A percentile compares a stretch with the other conserved stretches of the same genome.
Evolutionary conservation across 805 yeast genomes (phyloP).

Genomic region (Sungouiozyma intestinalis): DNA sequence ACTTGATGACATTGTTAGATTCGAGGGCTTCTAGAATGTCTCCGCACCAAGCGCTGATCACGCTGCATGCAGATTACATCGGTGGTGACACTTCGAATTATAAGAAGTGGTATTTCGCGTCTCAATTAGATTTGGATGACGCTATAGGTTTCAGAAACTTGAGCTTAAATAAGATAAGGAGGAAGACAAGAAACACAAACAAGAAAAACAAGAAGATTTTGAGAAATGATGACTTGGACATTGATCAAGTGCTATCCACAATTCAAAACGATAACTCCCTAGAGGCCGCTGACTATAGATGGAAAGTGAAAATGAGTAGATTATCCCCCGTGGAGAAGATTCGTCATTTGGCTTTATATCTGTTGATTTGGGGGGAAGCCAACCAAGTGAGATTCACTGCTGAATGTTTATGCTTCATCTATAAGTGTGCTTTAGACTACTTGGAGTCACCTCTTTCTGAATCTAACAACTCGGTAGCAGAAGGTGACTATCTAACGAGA

Average conservation of each 20-base stretch:
- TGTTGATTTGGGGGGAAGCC: conserved; percentile 85
- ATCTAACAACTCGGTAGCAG: conserved; percentile 55
- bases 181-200: conserved; percentile 74
- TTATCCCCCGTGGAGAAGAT: conserved; percentile 48
- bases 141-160: conserved; percentile 47
- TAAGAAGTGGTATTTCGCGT: conserved; percentile 86
- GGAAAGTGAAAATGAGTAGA: conserved; percentile 56
- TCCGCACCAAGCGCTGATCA: conserved; percentile 71
- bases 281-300: conserved; percentile 77
- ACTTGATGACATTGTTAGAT: conserved; percentile 73
- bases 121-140: conserved; percentile 67
- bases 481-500: conserved; percentile 82
- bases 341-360: conserved; percentile 57
- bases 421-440: conserved; percentile 85
- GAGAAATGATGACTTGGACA: conserved; percentile 40
- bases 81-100: conserved; percentile 84
- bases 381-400: conserved; percentile 81
- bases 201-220: conserved; percentile 57
- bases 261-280: conserved; percentile 76
- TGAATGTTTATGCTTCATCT: conserved; percentile 76
- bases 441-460: conserved; percentile 48
- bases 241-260: conserved; percentile 47
- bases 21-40: conserved; percentile 83
- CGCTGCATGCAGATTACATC: conserved; percentile 76
- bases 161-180: conserved; percentile 60